Evolutionary conservation across 2,329 filamentous ascomycete species (phyloP), one percentile per base, ranked within the genome.

Genomic region (Penicillium sp.): DNA sequence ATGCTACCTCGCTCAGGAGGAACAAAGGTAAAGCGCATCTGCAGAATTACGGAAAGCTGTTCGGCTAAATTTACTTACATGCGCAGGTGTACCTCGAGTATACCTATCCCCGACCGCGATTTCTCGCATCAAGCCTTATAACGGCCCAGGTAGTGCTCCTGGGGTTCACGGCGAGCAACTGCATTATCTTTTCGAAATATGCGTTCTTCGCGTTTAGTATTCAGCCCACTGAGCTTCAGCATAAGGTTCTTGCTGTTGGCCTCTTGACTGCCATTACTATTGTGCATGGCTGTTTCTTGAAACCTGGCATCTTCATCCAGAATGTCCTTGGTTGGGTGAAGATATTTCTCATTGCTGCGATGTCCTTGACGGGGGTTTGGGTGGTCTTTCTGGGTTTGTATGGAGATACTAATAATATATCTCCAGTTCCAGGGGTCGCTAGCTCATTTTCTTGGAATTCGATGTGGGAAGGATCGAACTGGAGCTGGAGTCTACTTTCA

Each of bases 1-100:
- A 85, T 86, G 82, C 69, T 87, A 13, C 84, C 84, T 15, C 74
- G 82, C 0, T 84, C 80, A 0, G 84, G 84, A 6, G 84, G 83
- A 22, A 73, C 79, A 24, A 87, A 87, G 66, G 81, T 85, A 24
- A 44, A 47, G 12, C 6, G 15, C 32, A n/a, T 40, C 72, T 79
- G 1, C 80, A 77, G 2, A 80, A 81, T 15, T 15, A 17, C 32
- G 38, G 26, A 24, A 26, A 31, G 13, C 22, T 5, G 17, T 24
- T 24, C n/a, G 79, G 79, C 44, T 71, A 76, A 59, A 40, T 7
- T 34, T 6, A 1, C 34, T 6, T 28, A 15, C 17, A 9, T 40
- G 33, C n/a, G 8, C 33, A 85, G 66, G 81, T 86, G 6, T 87
- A 86, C 60, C 75, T 87, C 39, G 83, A 87, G 64, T 84, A 82